phyloP scores from a whole-genome alignment of 331 rosid genomes.

The Cucumis variabilis region DNA sequence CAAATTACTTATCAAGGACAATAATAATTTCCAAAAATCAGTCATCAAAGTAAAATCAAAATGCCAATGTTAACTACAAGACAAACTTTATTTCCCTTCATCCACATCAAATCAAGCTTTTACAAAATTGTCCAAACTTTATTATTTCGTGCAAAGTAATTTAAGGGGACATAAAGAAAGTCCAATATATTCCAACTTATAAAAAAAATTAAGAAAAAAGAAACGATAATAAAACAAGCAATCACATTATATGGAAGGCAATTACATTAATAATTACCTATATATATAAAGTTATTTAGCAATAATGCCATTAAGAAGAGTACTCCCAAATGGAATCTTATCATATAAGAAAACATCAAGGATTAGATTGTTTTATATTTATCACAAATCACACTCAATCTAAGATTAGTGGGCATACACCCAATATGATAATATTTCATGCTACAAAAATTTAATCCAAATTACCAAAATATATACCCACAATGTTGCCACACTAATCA shows the following conservation, averaged over 20 bases:
- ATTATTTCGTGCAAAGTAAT: neutral
- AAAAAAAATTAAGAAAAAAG: neutral
- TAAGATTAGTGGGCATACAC: neutral
- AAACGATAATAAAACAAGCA: neutral
- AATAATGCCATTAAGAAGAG: neutral
- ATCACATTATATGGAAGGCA: neutral
- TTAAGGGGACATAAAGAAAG: neutral
- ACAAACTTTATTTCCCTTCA: conserved; percentile 8
- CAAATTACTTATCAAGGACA: neutral
- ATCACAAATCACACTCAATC: neutral
- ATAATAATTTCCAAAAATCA: neutral
- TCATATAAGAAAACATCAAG: neutral
- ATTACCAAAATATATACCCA: conserved; percentile 14
- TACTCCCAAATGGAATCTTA: neutral
- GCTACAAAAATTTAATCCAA: neutral
- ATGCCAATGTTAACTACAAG: neutral
- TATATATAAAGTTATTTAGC: neutral
- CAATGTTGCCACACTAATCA: neutral
- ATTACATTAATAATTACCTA: neutral
- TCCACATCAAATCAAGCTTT: neutral
- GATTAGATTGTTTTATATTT: neutral
- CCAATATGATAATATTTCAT: neutral
- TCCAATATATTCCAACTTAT: neutral
- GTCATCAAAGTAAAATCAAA: neutral
- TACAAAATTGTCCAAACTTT: neutral